Evolutionary conservation across 306 rosid genomes (phyloP), one percentile per base, ranked within the genome.

Genomic region (Trifolium pratense): DNA sequence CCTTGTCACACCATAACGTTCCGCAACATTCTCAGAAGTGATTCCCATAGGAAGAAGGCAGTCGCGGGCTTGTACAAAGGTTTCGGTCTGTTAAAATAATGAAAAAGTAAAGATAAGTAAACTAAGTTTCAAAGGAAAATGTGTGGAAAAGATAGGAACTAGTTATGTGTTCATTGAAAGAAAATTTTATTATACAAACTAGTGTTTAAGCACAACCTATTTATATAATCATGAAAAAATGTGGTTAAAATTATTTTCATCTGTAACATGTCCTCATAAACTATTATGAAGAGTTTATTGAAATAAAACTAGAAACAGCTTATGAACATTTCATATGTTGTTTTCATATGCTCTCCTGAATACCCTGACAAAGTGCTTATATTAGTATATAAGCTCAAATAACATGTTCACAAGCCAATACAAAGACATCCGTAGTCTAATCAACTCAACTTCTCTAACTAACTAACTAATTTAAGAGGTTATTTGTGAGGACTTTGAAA

Each of bases 11-110:
- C 97, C 96, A 55, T 84, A 91, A 23, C 85, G 85, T 34, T 80
- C 74, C 8, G 97, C 97, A 34, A 94, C 95, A 81, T 94, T 94
- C 82, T 94, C 98, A 55, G 96, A 94, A 76, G 98, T 94, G 18
- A 88, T 56, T 40, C 97, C 98, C 95, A 94, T 89, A 6, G 97
- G 95, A 80, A 91, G 96, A 82, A 88, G 91, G 65, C 97, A 94
- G 73, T 91, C 97, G 4, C 86, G 79, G 63, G 96, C 97, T 88
- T 91, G 87, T 75, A 66, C 69, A 86, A 91, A 85, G 74, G 40
- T 21, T 3, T 87, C 86, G 7, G 78, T 71, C 98, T 91, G 72
- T 73, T 58, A 31, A 78, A 20, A 74, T 17, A 36, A 39, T n/a
- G 64, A 63, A 39, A 81, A 7, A 6, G 0, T 61, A 21, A 49